These are phyloP conservation scores for Nematodospora valgi DNA, from an alignment of 805 yeast genomes.

Conservation along the genomic window DNA sequence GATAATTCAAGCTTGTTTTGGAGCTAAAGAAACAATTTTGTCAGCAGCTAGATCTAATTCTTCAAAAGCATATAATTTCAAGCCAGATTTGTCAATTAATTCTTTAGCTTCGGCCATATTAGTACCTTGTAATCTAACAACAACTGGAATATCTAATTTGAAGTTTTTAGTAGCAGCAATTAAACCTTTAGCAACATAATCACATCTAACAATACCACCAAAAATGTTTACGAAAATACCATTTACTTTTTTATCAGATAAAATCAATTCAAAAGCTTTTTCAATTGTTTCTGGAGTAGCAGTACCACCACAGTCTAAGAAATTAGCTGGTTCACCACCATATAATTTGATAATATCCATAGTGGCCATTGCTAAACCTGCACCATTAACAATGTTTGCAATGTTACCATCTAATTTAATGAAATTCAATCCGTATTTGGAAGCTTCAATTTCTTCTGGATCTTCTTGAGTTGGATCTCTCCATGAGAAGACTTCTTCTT, in stretches of 20 bases:
- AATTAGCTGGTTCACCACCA: conserved; percentile 99
- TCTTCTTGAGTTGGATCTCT: conserved; percentile 98
- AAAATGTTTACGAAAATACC: conserved; percentile 98
- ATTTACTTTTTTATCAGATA: conserved; percentile 83
- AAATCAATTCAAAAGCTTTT: conserved; percentile 90
- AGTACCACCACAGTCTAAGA: conserved; percentile 99
- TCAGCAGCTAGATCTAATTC: conserved; percentile 97
- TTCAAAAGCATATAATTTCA: conserved; percentile 85
- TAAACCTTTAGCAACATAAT: conserved; percentile 96
- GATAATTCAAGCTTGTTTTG: no score
- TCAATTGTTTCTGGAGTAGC: conserved; percentile 98
- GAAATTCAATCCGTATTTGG: conserved; percentile 86
- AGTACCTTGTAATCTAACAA: conserved; percentile 98
- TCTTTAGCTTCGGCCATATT: conserved; percentile 86
- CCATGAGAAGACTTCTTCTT: conserved; percentile 91
- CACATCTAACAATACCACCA: conserved; percentile 99
- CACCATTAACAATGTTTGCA: conserved; percentile 99
- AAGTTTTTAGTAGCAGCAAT: conserved; percentile 92
- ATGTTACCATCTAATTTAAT: conserved; percentile 98
- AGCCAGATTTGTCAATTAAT: conserved; percentile 82
- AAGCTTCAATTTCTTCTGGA: conserved; percentile 92
- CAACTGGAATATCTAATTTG: conserved; percentile 88
- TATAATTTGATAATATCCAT: conserved; percentile 98
- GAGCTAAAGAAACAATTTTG: conserved; percentile 77
- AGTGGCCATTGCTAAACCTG: conserved; percentile 99